Percentiles rank a stretch among this genome's conserved stretches.
These are phyloP conservation scores for Corniculantispora saksenae DNA, from an alignment of 2,329 filamentous ascomycete species.

Conservation along the genomic window DNA sequence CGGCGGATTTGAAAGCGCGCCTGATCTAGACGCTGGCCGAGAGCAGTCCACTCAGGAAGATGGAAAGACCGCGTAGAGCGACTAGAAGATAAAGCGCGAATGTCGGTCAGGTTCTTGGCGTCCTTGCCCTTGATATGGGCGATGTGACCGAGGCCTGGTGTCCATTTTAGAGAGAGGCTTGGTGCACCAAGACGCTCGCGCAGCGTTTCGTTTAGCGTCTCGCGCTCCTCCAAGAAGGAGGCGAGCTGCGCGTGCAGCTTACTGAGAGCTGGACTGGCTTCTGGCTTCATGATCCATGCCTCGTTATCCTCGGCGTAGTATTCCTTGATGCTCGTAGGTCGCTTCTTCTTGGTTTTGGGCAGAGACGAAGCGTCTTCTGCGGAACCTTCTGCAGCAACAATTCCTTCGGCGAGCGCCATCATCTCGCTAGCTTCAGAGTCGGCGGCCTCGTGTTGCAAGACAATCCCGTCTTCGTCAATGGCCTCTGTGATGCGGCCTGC, in stretches of 20 bases:
- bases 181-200: conserved; percentile 61
- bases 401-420: conserved; percentile 70
- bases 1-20: conserved; percentile 73
- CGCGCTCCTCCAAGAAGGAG: conserved; percentile 60
- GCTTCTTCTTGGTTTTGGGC: conserved; percentile 54
- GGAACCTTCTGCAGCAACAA: conserved; percentile 66
- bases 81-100: conserved; percentile 66
- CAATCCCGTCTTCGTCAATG: conserved; percentile 91
- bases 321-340: conserved; percentile 51
- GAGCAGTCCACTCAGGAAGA: conserved; percentile 76
- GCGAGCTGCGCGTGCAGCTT: conserved; percentile 69
- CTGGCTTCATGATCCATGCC: conserved; percentile 65
- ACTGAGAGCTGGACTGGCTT: conserved; percentile 66
- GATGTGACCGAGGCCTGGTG: conserved; percentile 82
- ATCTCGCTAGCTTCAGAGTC: conserved; percentile 71
- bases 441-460: conserved; percentile 75
- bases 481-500: conserved; percentile 71
- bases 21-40: conserved; percentile 80
- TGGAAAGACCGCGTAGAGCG: conserved; percentile 86
- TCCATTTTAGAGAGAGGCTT: conserved; percentile 80
- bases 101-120: conserved; percentile 39
- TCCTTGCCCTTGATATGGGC: conserved; percentile 88
- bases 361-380: conserved; percentile 56
- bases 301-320: conserved; percentile 62
- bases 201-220: conserved; percentile 59